A percentile compares a stretch with the other conserved stretches of the same genome.
These are phyloP conservation scores for Colletotrichum godetiae DNA, from an alignment of 2,329 filamentous ascomycete genomes.

Conservation along the genomic window DNA sequence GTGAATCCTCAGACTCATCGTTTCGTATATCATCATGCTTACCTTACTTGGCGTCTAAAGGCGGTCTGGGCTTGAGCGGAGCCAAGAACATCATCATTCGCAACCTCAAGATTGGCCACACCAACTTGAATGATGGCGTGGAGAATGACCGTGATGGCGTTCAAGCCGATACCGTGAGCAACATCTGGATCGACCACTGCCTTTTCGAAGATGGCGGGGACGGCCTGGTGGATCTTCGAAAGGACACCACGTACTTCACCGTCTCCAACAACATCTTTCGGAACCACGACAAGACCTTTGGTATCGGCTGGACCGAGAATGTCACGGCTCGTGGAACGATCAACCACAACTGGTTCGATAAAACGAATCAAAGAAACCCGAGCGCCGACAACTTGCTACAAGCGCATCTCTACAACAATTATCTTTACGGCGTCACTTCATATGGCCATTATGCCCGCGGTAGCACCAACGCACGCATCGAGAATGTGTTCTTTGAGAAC, in stretches of 20 bases:
- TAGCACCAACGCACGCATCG: conserved; percentile 27
- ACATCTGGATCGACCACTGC: conserved; percentile 38
- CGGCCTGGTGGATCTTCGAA: conserved; percentile 34
- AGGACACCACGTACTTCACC: conserved; percentile 37
- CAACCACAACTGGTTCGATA: conserved; percentile 36
- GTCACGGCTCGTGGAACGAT: conserved; percentile 33
- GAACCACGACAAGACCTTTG: conserved; percentile 38
- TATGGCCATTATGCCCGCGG: conserved; percentile 37
- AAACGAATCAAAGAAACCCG: conserved; percentile 36
- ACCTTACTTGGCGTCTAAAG: neutral
- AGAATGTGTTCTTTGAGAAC: conserved; percentile 37
- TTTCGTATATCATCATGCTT: neutral
- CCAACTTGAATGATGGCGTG: conserved; percentile 14
- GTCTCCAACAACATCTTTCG: conserved; percentile 38
- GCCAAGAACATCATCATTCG: conserved; percentile 37
- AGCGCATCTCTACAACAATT: conserved; percentile 37
- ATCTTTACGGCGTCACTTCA: conserved; percentile 26
- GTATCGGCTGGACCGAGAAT: conserved; percentile 37
- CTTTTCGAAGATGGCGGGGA: conserved; percentile 34
- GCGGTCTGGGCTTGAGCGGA: conserved; percentile 34
- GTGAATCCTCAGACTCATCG: neutral
- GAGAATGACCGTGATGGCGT: conserved; percentile 33
- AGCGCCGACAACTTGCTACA: conserved; percentile 34
- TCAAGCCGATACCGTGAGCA: conserved; percentile 33
- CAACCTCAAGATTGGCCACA: conserved; percentile 36